phyloP scores from a whole-genome alignment of 2,329 filamentous ascomycete genomes.

The Drechslerella coelobrocha region DNA sequence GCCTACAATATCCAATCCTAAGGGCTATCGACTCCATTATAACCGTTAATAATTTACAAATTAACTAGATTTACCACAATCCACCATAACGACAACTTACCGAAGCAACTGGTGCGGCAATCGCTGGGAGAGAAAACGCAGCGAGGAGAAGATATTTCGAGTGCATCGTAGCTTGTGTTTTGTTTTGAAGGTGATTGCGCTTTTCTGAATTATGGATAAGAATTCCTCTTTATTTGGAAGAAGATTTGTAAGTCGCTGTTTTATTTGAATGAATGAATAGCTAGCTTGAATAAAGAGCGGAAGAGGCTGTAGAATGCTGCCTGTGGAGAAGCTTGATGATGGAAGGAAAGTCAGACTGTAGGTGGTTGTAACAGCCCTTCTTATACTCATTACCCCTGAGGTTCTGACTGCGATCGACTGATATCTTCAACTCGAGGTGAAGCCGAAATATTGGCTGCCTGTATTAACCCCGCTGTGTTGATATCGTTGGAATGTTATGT shows the following conservation, averaged over 20 bases:
- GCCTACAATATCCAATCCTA: constrained; percentile 6
- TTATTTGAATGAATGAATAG: too few species aligned
- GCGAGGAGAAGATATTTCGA: constrained; percentile 3
- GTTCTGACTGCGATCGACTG: not conserved
- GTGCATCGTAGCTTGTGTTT: constrained; percentile 1
- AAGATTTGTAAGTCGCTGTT: not conserved
- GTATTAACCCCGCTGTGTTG: too few species aligned
- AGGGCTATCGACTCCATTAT: constrained; percentile 14
- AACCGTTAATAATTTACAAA: constrained; percentile 2
- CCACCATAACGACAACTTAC: not conserved
- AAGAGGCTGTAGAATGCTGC: too few species aligned
- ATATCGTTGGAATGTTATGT: too few species aligned
- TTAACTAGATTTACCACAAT: not conserved
- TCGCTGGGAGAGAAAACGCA: not conserved
- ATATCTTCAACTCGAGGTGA: not conserved
- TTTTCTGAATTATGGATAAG: too few species aligned
- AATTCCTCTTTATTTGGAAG: not conserved
- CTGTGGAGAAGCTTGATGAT: too few species aligned
- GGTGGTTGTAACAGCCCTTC: not conserved
- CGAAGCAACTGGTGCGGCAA: not conserved
- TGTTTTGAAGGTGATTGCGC: too few species aligned
- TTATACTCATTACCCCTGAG: not conserved
- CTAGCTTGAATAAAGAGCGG: too few species aligned
- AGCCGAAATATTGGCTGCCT: too few species aligned
- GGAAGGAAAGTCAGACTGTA: not conserved